These are phyloP conservation scores for Posidonia oceanica DNA, from an alignment of 116 monocot species.

Conservation along the genomic window DNA sequence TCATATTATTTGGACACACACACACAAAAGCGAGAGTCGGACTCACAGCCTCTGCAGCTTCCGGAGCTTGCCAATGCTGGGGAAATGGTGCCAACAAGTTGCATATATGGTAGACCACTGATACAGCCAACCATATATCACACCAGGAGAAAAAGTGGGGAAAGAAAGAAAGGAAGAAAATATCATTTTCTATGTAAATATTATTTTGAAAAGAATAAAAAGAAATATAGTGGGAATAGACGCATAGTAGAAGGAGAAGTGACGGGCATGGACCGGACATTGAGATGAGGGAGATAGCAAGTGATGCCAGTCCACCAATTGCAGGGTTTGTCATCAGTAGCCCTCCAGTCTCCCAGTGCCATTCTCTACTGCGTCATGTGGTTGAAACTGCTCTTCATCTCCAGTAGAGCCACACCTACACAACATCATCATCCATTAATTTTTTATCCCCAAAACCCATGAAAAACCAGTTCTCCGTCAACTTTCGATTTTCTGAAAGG, in stretches of 20 bases:
- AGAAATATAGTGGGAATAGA: too few species aligned
- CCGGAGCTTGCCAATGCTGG: slow-evolving; percentile 83
- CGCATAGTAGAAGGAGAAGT: background rate
- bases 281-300: slow-evolving; percentile 57
- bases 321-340: slow-evolving; percentile 60
- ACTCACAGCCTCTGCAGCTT: slow-evolving; percentile 83
- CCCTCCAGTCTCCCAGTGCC: slow-evolving; percentile 52
- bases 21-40: background rate
- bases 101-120: slow-evolving; percentile 87
- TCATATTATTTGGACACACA: background rate
- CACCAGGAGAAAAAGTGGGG: background rate
- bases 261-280: slow-evolving; percentile 70
- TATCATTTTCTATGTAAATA: background rate
- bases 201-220: background rate
- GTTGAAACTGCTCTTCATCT: slow-evolving; percentile 62
- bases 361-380: slow-evolving; percentile 12
- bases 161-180: background rate
- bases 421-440: background rate
- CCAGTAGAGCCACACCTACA: slow-evolving; percentile 62
- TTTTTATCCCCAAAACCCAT: background rate
- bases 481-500: too few species aligned
- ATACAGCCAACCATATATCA: background rate
- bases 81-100: slow-evolving; percentile 75
- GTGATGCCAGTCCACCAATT: slow-evolving; percentile 75
- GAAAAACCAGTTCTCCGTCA: too few species aligned